A percentile compares a stretch with the other conserved stretches of the same genome.
phyloP scores from a whole-genome alignment of 306 rosid species.

The Myrica gale region DNA sequence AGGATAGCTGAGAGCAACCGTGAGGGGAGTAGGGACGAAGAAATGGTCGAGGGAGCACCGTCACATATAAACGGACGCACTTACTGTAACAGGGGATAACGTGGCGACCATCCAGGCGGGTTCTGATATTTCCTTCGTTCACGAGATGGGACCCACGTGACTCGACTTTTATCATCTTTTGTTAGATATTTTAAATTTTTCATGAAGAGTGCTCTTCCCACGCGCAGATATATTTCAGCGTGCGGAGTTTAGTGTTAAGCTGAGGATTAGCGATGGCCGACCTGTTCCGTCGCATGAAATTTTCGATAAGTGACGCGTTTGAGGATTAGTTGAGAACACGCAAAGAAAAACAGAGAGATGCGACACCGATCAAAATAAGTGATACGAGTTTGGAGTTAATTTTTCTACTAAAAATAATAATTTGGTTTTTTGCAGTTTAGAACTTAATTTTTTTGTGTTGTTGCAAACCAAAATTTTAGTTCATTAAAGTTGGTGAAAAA shows the following conservation, averaged over 20 bases:
- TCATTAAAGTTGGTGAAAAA: no score
- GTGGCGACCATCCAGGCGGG: constrained; percentile 41
- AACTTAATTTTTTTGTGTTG: rapidly evolving
- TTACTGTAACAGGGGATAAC: constrained; percentile 26
- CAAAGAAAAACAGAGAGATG: no score
- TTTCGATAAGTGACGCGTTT: no score
- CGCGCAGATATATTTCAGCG: constrained; percentile 17
- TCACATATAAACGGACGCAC: constrained; percentile 32
- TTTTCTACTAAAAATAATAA: no score
- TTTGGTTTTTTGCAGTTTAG: no score
- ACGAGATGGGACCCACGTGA: constrained; percentile 32
- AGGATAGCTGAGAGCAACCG: neutral
- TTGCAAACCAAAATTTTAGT: no score
- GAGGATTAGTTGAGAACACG: no score
- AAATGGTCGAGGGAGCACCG: constrained; percentile 27
- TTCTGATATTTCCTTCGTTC: constrained; percentile 13
- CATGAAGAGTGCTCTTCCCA: neutral
- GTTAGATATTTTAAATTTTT: constrained; percentile 46
- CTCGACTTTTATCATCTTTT: constrained; percentile 27
- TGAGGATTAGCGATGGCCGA: no score
- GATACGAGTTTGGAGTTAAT: no score
- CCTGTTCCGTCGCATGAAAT: no score
- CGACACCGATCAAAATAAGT: no score
- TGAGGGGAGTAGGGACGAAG: neutral
- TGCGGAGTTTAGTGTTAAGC: neutral